Evolutionary conservation across 148 eudicot genomes (phyloP).

Genomic region (Polygonum maritimum): DNA sequence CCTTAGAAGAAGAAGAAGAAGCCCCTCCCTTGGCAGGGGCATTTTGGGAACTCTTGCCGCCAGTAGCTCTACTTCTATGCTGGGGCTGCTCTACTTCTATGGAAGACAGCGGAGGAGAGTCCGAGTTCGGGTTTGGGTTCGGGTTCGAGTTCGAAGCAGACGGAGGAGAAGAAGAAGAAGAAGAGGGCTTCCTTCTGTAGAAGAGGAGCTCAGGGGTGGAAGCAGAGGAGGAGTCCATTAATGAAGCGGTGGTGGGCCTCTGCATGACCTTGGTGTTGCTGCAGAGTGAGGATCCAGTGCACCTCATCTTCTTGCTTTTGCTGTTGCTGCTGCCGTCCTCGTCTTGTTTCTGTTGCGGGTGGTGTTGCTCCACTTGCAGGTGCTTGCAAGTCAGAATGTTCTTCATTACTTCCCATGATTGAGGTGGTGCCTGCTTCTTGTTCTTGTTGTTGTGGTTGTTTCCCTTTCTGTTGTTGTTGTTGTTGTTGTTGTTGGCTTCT

Average conservation of each 20-base stretch:
- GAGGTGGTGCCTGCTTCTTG: slow-evolving; percentile 1
- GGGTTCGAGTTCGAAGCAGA: no score
- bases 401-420: slow-evolving; percentile 70
- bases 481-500: slow-evolving; percentile 21
- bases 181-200: slow-evolving; percentile 4
- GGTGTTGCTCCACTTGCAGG: slow-evolving; percentile 31
- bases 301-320: slow-evolving; percentile 53
- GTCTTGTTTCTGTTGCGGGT: not conserved
- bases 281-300: not conserved
- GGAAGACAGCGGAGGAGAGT: not conserved
- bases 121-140: no score
- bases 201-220: not conserved
- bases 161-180: slow-evolving; percentile 16
- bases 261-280: slow-evolving; percentile 1
- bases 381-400: slow-evolving; percentile 82
- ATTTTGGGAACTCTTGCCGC: not conserved
- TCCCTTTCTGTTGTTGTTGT: slow-evolving; percentile 13
- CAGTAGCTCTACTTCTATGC: not conserved
- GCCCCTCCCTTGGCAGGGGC: not conserved
- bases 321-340: not conserved
- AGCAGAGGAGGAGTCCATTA: not conserved
- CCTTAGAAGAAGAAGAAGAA: no score
- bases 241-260: not conserved
- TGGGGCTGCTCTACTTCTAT: not conserved
- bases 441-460: not conserved